Conservation (phyloP, 306 rosid species). For the Phaseolus lunatus region DNA sequence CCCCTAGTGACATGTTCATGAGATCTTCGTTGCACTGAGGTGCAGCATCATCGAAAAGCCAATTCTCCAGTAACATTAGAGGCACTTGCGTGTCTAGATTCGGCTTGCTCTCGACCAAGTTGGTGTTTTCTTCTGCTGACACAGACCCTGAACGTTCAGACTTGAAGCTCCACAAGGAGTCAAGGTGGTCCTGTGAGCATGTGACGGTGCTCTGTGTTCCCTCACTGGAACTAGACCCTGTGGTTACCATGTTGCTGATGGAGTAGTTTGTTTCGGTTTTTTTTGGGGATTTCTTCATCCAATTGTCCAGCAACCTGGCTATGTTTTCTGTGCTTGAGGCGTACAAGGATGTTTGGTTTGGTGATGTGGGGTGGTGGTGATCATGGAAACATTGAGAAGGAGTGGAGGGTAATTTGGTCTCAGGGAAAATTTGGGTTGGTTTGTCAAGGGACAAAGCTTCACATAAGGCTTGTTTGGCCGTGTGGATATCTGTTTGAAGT, state of each 20-base stretch:
- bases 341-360: slow-evolving; percentile 44
- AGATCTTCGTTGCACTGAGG: slow-evolving; percentile 63
- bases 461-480: slow-evolving; percentile 86
- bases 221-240: slow-evolving; percentile 55
- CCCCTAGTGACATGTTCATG: slow-evolving; percentile 64
- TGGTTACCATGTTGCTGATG: slow-evolving; percentile 12
- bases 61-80: slow-evolving; percentile 76
- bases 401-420: slow-evolving; percentile 38
- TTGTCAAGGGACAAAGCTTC: slow-evolving; percentile 86
- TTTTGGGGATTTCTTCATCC: slow-evolving; percentile 71
- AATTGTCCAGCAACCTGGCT: slow-evolving; percentile 68
- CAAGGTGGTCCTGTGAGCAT: slow-evolving; percentile 49
- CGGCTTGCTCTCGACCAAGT: slow-evolving; percentile 56
- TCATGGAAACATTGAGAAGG: not conserved
- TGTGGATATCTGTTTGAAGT: slow-evolving; percentile 93
- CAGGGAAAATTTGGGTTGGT: slow-evolving; percentile 25
- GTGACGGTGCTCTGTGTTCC: slow-evolving; percentile 55
- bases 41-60: slow-evolving; percentile 77
- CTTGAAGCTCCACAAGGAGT: slow-evolving; percentile 64
- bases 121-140: slow-evolving; percentile 40
- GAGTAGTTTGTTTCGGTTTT: slow-evolving; percentile 27
- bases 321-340: slow-evolving; percentile 85
- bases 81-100: slow-evolving; percentile 56
- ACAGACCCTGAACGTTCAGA: slow-evolving; percentile 56
- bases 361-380: not conserved